Evolutionary conservation across 208 protist genomes (phyloP), one percentile per base, ranked within the genome.

Genomic region (Trypanosoma brucei): DNA sequence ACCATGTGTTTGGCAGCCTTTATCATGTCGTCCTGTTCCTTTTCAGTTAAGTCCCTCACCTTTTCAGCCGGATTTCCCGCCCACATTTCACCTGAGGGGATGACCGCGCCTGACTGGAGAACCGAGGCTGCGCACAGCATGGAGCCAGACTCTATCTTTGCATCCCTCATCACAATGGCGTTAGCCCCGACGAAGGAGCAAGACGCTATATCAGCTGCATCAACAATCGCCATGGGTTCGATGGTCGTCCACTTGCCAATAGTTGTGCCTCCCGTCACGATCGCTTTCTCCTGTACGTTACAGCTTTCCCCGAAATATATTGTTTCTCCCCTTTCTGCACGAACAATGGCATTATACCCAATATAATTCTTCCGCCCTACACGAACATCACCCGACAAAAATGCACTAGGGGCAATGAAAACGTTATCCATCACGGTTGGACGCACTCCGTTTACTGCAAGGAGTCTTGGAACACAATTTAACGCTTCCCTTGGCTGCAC

Each of bases 1-100:
- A 95, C 89, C 68, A 90, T 90, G 55, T 95, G 89, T 70, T 95
- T 95, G 3, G 89, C 89, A 3, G 89, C 79, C 70, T 93, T 95
- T 51, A 93, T 81, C 56, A 95, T 93, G 53, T 90, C 70, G 36
- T 95, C 86, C 57, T 86, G 72, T 44, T 95, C 90, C 40, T 92
- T 87, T 65, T 95, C 86, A 13, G 87, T 91, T 30, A 97, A 74
- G 53, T 94, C 76, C 3, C 75, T 78, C 45, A 95, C 66, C 55
- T 95, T 93, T 60, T 96, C 78, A 6, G 91, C 90, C 31, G 93
- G 93, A 65, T 93, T 94, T 5, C 93, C 93, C 4, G 88, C 76
- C 89, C 93, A 97, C 76, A 97, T 87, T 76, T 96, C 89, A 30
- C 93, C 93, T 40, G 86, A 92, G 31, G 93, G 93, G 57, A 97